phyloP scores from a whole-genome alignment of 2,329 filamentous ascomycete species.

The Epichloe festucae region DNA sequence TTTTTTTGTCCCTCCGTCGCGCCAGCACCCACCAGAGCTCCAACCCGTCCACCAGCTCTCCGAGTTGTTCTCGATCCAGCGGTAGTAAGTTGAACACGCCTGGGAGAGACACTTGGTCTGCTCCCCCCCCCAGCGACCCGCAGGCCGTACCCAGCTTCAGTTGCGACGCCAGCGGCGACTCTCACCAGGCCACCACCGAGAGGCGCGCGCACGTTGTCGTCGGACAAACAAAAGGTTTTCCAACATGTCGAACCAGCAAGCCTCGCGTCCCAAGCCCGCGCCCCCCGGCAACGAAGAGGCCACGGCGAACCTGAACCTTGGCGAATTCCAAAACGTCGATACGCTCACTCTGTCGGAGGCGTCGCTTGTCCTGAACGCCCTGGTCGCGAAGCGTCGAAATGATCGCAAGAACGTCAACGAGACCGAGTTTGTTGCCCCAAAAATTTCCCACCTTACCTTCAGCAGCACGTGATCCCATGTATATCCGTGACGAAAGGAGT shows the following conservation, averaged over 20 bases:
- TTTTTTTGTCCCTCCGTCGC: not conserved
- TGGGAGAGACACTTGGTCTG: not conserved
- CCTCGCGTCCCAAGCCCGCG: conserved; percentile 53
- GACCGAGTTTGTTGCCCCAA: conserved; percentile 52
- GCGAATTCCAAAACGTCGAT: conserved; percentile 86
- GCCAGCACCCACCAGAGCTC: conserved; percentile 1
- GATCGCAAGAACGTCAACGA: conserved; percentile 73
- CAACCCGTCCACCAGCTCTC: not conserved
- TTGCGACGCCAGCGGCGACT: not conserved
- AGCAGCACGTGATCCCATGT: too few relatives aligned
- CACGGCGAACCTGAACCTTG: conserved; percentile 65
- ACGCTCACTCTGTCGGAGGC: conserved; percentile 89
- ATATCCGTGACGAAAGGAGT: too few relatives aligned
- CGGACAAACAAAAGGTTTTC: not conserved
- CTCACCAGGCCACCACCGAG: not conserved
- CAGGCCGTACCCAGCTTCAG: not conserved
- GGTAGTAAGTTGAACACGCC: not conserved
- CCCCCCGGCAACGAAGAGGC: conserved; percentile 79
- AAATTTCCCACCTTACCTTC: not conserved
- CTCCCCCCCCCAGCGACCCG: not conserved
- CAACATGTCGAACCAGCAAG: conserved; percentile 27
- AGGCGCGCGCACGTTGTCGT: not conserved
- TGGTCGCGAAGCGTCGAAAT: conserved; percentile 66
- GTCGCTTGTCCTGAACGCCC: conserved; percentile 78
- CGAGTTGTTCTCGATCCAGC: not conserved